Evolutionary conservation across 2,329 filamentous ascomycete genomes (phyloP).

Genomic region (Pseudogymnoascus sp.): DNA sequence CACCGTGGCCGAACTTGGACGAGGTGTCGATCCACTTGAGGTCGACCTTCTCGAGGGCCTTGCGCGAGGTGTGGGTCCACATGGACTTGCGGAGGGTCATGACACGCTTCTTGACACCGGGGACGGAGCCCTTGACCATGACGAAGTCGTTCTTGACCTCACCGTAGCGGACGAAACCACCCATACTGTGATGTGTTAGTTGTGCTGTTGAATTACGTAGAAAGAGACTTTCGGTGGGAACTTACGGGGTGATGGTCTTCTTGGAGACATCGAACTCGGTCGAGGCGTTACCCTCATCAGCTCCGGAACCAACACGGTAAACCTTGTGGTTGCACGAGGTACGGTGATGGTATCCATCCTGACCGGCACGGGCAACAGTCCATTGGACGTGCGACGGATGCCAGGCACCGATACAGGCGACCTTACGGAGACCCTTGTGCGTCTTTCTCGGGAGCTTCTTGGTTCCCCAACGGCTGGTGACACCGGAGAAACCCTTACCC

Average conservation of each 20-base stretch:
- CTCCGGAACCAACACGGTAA: conserved; percentile 94
- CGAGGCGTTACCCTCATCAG: conserved; percentile 83
- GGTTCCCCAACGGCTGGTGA: conserved; percentile 97
- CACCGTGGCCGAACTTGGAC: conserved; percentile 99
- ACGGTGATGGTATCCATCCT: conserved; percentile 99
- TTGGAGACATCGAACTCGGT: conserved; percentile 96
- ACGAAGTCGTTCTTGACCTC: conserved; percentile 99
- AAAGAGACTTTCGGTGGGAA: conserved; percentile 31
- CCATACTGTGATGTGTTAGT: conserved; percentile 57
- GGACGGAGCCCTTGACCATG: conserved; percentile 94
- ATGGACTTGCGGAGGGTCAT: conserved; percentile 99
- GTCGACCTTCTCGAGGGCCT: conserved; percentile 96
- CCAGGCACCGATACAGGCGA: conserved; percentile 99
- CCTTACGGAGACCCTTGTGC: conserved; percentile 99
- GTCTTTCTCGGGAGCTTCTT: conserved; percentile 99
- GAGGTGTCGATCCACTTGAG: conserved; percentile 99
- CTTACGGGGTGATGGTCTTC: conserved; percentile 99
- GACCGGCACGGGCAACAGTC: conserved; percentile 99
- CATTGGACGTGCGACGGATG: conserved; percentile 99
- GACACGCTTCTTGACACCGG: conserved; percentile 98
- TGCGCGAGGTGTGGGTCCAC: conserved; percentile 92
- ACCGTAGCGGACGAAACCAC: conserved; percentile 99
- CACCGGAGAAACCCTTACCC: conserved; percentile 97
- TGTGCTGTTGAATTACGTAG: not conserved
- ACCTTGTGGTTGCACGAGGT: conserved; percentile 99